A percentile compares a stretch with the other conserved stretches of the same genome.
These are phyloP conservation scores for Starmera dryadoides DNA, from an alignment of 805 yeast species.

Conservation along the genomic window DNA sequence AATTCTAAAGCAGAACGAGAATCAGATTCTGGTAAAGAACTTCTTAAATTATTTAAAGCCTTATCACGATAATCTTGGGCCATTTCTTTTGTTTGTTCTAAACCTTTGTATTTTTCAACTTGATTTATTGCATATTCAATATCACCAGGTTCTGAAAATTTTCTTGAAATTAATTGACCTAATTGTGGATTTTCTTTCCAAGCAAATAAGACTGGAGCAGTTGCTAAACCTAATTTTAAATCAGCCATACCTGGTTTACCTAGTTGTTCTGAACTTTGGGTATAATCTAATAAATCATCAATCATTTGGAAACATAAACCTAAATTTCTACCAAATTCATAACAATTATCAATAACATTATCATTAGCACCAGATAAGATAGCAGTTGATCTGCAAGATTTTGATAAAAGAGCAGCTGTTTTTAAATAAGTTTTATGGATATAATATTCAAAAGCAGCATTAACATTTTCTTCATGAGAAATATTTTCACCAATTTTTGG, in stretches of 20 bases:
- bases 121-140: slow-evolving; percentile 73
- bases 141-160: slow-evolving; percentile 77
- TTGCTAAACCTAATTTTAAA: slow-evolving; percentile 86
- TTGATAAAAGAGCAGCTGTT: slow-evolving; percentile 91
- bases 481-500: slow-evolving; percentile 18
- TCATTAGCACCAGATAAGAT: slow-evolving; percentile 81
- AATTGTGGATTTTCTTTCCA: slow-evolving; percentile 85
- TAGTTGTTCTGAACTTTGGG: slow-evolving; percentile 73
- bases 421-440: slow-evolving; percentile 92
- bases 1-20: slow-evolving; percentile 83
- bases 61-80: slow-evolving; percentile 73
- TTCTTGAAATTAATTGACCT: slow-evolving; percentile 77
- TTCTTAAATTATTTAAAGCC: slow-evolving; percentile 65
- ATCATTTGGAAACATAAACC: slow-evolving; percentile 95
- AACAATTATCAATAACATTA: slow-evolving; percentile 73
- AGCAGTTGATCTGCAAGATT: slow-evolving; percentile 89
- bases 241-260: slow-evolving; percentile 98
- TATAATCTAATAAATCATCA: slow-evolving; percentile 93
- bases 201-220: slow-evolving; percentile 93
- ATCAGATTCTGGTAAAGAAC: slow-evolving; percentile 74
- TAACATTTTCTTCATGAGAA: slow-evolving; percentile 60
- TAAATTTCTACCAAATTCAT: slow-evolving; percentile 85
- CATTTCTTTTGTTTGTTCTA: slow-evolving; percentile 64
- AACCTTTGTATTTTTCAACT: slow-evolving; percentile 66
- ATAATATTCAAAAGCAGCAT: slow-evolving; percentile 92